A percentile compares a stretch with the other conserved stretches of the same genome.
Evolutionary conservation across 441 rosid genomes (phyloP).

Genomic region (Jatropha multifida): DNA sequence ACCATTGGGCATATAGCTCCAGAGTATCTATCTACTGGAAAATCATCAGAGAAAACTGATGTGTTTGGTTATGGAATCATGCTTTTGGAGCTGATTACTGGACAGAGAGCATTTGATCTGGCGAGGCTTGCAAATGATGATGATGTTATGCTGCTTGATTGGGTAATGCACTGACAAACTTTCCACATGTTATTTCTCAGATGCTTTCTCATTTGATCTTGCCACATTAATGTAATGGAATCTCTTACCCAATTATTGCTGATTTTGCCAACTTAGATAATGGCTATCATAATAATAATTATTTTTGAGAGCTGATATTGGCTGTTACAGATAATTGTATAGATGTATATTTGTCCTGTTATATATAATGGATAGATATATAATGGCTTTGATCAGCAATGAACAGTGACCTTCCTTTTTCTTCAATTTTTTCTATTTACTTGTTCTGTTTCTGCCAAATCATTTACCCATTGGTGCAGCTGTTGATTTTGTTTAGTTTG

Average conservation of each 20-base stretch:
- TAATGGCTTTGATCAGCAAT: not conserved
- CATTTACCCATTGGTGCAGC: not conserved
- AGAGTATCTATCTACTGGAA: conserved; percentile 80
- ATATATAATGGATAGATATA: not conserved
- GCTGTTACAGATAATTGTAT: not conserved
- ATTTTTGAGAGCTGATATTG: no score
- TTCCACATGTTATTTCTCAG: not conserved
- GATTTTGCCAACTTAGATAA: not conserved
- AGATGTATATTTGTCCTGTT: not conserved
- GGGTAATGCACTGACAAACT: conserved; percentile 43
- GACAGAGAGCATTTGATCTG: conserved; percentile 82
- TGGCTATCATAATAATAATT: no score
- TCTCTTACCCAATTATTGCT: not conserved
- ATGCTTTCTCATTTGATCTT: not conserved
- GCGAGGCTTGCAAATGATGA: conserved; percentile 80
- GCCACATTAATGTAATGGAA: not conserved
- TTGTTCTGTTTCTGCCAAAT: not conserved
- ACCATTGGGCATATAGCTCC: conserved; percentile 86
- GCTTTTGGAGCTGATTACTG: conserved; percentile 81
- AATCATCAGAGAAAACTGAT: conserved; percentile 84
- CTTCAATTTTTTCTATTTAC: not conserved
- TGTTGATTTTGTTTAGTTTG: not conserved
- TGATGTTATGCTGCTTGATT: conserved; percentile 78
- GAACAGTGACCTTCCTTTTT: not conserved
- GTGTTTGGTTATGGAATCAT: conserved; percentile 86